A percentile compares a stretch with the other conserved stretches of the same genome.
Evolutionary conservation across 139 green algal species (phyloP).

Genomic region (Micractinium sp.): DNA sequence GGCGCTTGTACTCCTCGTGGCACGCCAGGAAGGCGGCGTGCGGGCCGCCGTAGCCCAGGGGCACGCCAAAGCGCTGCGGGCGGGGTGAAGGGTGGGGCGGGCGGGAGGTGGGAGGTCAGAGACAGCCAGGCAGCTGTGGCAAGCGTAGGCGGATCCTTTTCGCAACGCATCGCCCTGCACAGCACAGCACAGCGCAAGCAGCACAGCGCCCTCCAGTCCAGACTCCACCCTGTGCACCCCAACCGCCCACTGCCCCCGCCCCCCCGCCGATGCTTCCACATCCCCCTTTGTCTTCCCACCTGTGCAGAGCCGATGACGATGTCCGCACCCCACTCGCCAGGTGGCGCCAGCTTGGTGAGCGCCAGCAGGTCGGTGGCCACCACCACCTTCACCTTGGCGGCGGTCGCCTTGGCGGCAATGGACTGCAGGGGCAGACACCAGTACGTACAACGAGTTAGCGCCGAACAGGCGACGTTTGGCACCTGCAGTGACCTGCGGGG

Average conservation of each 20-base stretch:
- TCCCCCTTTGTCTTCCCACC: conserved; percentile 40
- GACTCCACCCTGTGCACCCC: background rate
- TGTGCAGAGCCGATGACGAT: conserved; percentile 97
- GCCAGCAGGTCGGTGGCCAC: conserved; percentile 97
- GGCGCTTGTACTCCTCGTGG: conserved; percentile 90
- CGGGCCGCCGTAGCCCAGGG: conserved; percentile 98
- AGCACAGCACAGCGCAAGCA: background rate
- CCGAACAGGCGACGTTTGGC: too few relatives aligned
- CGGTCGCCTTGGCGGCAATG: conserved; percentile 49
- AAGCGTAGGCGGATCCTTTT: too few relatives aligned
- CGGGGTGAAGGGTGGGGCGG: background rate
- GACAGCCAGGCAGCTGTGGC: background rate
- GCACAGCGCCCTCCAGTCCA: background rate
- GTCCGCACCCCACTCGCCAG: conserved; percentile 98
- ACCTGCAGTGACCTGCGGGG: too few relatives aligned
- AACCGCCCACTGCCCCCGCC: too few relatives aligned
- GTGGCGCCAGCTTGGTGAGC: conserved; percentile 92
- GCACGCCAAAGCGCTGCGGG: conserved; percentile 92
- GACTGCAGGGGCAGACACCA: conserved; percentile 1
- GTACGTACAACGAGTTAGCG: too few relatives aligned
- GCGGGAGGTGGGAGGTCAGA: background rate
- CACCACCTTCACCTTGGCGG: conserved; percentile 81
- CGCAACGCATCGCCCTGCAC: too few relatives aligned
- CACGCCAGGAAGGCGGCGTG: conserved; percentile 98
- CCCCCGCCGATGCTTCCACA: too few relatives aligned